Conservation (phyloP, 2,329 filamentous ascomycete species). For the Arachnomyces sp. region DNA sequence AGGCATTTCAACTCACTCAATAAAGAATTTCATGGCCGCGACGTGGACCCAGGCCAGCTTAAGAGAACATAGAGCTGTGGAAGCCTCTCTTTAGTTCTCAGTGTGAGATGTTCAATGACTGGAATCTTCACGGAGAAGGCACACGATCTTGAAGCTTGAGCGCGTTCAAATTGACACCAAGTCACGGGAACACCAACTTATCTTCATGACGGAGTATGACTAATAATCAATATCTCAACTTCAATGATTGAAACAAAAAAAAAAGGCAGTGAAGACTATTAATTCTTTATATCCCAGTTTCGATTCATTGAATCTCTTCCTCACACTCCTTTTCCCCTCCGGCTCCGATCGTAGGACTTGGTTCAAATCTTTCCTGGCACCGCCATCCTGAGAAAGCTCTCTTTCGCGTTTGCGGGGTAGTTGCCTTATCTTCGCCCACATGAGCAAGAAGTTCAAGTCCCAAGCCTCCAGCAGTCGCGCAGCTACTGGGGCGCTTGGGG, state of each 20-base stretch:
- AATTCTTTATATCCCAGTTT: too few species aligned
- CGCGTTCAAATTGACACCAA: conserved; percentile 2
- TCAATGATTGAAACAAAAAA: too few species aligned
- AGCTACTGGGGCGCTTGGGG: conserved; percentile 39
- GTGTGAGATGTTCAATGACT: too few species aligned
- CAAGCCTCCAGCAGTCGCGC: conserved; percentile 58
- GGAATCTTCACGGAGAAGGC: conserved; percentile 7
- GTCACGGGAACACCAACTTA: neutral
- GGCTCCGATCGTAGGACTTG: neutral
- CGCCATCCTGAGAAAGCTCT: neutral
- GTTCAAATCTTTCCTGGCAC: neutral
- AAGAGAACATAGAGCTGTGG: too few species aligned
- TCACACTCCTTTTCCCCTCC: neutral
- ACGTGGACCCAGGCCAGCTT: too few species aligned
- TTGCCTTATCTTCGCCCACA: conserved; percentile 24
- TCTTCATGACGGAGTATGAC: too few species aligned
- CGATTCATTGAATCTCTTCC: too few species aligned
- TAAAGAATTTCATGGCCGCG: conserved; percentile 64
- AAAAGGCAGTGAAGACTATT: too few species aligned
- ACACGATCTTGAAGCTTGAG: conserved; percentile 6
- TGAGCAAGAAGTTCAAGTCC: conserved; percentile 58
- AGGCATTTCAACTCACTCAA: conserved; percentile 51
- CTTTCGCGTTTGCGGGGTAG: neutral
- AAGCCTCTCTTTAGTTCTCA: too few species aligned
- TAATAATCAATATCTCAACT: too few species aligned